A percentile compares a stretch with the other conserved stretches of the same genome.
phyloP scores from a whole-genome alignment of 345 rosid genomes.

The Brassica rapa region DNA sequence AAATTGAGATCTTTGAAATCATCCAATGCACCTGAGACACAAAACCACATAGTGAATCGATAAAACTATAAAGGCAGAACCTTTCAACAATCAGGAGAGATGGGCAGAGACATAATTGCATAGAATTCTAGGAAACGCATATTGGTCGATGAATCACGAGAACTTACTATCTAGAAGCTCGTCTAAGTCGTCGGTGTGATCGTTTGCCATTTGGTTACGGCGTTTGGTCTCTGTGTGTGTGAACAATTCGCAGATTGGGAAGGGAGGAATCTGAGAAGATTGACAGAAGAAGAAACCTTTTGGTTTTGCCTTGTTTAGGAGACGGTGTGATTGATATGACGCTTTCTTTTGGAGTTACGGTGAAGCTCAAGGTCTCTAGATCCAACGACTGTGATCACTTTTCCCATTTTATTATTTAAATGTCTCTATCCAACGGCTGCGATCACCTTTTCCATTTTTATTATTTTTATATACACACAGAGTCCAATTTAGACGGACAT shows the following conservation, averaged over 20 bases:
- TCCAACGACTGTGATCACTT: conserved; percentile 33
- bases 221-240: neutral
- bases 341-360: conserved; percentile 13
- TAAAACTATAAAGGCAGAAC: conserved; percentile 10
- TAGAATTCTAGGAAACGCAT: neutral
- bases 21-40: conserved; percentile 81
- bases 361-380: conserved; percentile 7
- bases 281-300: conserved; percentile 31
- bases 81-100: neutral
- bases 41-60: conserved; percentile 27
- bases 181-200: conserved; percentile 79
- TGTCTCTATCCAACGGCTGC: neutral
- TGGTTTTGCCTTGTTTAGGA: conserved; percentile 12
- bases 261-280: conserved; percentile 12
- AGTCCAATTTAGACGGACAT: no score
- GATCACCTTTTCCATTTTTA: neutral
- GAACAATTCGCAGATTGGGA: conserved; percentile 24
- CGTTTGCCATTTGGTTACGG: conserved; percentile 49
- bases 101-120: neutral
- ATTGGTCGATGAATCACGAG: neutral
- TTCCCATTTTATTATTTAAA: neutral
- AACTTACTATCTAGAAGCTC: conserved; percentile 86
- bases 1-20: conserved; percentile 91
- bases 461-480: neutral
- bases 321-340: conserved; percentile 26